These are phyloP conservation scores for Cryoendolithus antarcticus DNA, from an alignment of 2,329 filamentous ascomycete genomes.

Conservation along the genomic window DNA sequence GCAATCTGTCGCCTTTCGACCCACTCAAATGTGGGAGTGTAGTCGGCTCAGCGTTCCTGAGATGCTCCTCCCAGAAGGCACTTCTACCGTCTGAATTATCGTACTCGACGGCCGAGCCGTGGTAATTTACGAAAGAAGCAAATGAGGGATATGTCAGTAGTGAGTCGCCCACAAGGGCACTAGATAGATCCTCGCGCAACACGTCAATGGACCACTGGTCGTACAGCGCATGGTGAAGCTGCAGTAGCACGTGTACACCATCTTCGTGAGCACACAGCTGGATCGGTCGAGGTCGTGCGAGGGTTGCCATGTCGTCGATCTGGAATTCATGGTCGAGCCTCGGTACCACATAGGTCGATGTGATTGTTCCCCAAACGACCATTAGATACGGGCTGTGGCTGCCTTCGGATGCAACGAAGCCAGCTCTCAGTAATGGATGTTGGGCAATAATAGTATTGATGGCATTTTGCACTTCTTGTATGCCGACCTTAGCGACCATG, in stretches of 20 bases:
- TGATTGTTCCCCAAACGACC: conserved; percentile 44
- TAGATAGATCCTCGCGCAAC: conserved; percentile 54
- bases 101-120: conserved; percentile 36
- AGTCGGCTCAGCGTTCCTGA: conserved; percentile 44
- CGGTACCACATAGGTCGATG: too few relatives aligned
- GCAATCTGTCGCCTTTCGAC: conserved; percentile 8
- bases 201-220: conserved; percentile 84
- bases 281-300: conserved; percentile 44
- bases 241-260: conserved; percentile 31
- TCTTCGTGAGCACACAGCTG: conserved; percentile 33
- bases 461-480: conserved; percentile 21
- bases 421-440: conserved; percentile 62
- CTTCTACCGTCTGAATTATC: conserved; percentile 20
- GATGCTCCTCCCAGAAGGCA: conserved; percentile 56
- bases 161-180: conserved; percentile 30
- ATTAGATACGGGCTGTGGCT: conserved; percentile 43
- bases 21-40: conserved; percentile 48
- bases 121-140: neutral
- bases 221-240: conserved; percentile 74
- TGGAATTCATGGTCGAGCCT: conserved; percentile 10
- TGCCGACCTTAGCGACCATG: conserved; percentile 25
- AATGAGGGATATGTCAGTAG: conserved; percentile 44
- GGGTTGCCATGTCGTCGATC: conserved; percentile 4
- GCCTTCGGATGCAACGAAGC: conserved; percentile 47
- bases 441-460: conserved; percentile 37